A percentile compares a stretch with the other conserved stretches of the same genome.
phyloP scores from a whole-genome alignment of 345 rosid species.

The Geranium brycei region DNA sequence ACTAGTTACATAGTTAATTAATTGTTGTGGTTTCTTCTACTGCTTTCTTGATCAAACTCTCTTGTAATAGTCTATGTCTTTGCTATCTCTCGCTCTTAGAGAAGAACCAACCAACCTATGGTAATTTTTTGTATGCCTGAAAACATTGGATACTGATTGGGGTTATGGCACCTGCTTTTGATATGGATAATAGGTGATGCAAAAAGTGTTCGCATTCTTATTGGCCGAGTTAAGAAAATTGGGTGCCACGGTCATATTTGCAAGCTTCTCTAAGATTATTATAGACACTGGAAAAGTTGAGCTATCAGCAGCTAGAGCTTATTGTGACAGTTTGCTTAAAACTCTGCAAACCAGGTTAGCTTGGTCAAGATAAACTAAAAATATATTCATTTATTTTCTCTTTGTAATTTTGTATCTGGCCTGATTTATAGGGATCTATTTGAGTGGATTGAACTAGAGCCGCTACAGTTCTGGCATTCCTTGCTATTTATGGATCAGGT shows the following conservation, averaged over 20 bases:
- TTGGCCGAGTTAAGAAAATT: slow-evolving; percentile 87
- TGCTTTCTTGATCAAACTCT: no score
- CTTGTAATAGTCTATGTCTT: not conserved
- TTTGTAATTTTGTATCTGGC: slow-evolving; percentile 10
- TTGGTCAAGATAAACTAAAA: slow-evolving; percentile 4
- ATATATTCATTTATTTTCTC: slow-evolving; percentile 1
- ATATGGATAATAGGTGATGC: slow-evolving; percentile 54
- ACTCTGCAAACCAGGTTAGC: slow-evolving; percentile 65
- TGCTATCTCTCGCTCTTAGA: no score
- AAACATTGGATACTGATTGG: not conserved
- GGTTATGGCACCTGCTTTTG: not conserved
- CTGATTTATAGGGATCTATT: slow-evolving; percentile 52
- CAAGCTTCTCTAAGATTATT: slow-evolving; percentile 75
- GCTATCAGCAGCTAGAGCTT: slow-evolving; percentile 63
- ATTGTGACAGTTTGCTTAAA: slow-evolving; percentile 76
- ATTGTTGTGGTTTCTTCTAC: slow-evolving; percentile 3
- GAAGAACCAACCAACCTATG: no score
- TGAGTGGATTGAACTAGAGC: slow-evolving; percentile 84
- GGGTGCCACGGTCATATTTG: slow-evolving; percentile 81
- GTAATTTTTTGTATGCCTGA: not conserved
- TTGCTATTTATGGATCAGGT: slow-evolving; percentile 98
- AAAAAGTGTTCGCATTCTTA: slow-evolving; percentile 86
- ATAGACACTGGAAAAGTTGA: slow-evolving; percentile 76
- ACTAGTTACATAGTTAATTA: not conserved
- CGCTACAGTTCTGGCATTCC: slow-evolving; percentile 71